Conservation (phyloP, 805 yeast species). For the Zygotorulaspora sp. region DNA sequence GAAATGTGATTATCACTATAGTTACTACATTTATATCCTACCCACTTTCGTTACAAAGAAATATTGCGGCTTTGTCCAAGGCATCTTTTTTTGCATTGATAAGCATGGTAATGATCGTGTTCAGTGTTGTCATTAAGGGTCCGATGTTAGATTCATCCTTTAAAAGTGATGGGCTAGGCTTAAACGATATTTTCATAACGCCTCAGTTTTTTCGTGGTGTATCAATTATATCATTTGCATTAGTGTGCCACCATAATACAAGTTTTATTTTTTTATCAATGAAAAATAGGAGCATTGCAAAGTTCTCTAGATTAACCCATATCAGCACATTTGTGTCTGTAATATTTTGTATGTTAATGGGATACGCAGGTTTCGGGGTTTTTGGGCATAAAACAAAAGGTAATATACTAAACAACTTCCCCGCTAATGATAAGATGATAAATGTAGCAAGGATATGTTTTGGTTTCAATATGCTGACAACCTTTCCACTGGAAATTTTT, state of each 20-base stretch:
- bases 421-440: slow-evolving; percentile 64
- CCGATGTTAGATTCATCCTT: slow-evolving; percentile 50
- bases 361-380: slow-evolving; percentile 67
- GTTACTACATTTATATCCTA: slow-evolving; percentile 71
- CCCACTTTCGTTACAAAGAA: slow-evolving; percentile 75
- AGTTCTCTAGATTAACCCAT: slow-evolving; percentile 77
- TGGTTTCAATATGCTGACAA: slow-evolving; percentile 88
- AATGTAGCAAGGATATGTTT: slow-evolving; percentile 88
- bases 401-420: slow-evolving; percentile 82
- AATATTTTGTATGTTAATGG: slow-evolving; percentile 73
- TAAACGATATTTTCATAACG: slow-evolving; percentile 49
- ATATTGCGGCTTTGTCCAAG: slow-evolving; percentile 79
- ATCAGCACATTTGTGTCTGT: slow-evolving; percentile 77
- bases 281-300: slow-evolving; percentile 64
- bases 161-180: slow-evolving; percentile 44
- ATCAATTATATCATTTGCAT: slow-evolving; percentile 90
- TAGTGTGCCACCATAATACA: slow-evolving; percentile 94
- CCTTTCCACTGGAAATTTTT: slow-evolving; percentile 85
- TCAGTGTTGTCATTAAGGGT: slow-evolving; percentile 69
- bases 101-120: slow-evolving; percentile 76
- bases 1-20: slow-evolving; percentile 67
- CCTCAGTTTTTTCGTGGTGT: slow-evolving; percentile 78
- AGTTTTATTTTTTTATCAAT: slow-evolving; percentile 84
- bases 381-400: slow-evolving; percentile 81
- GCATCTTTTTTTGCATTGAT: slow-evolving; percentile 82